A percentile compares a stretch with the other conserved stretches of the same genome.
These are phyloP conservation scores for Keithomyces neogunnii DNA, from an alignment of 2,329 filamentous ascomycete genomes.

Conservation along the genomic window DNA sequence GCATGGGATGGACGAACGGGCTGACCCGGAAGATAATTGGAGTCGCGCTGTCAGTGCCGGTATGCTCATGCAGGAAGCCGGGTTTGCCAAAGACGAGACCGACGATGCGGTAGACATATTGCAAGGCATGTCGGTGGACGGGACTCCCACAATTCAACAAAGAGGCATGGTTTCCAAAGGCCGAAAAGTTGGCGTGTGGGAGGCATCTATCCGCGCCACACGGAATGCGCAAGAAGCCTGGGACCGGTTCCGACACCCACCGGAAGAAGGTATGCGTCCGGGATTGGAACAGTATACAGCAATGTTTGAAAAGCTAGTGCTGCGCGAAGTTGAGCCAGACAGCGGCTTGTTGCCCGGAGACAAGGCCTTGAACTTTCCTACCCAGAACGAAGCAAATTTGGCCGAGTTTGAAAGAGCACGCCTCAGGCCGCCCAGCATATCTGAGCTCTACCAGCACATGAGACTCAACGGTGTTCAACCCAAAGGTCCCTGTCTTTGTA, in stretches of 20 bases:
- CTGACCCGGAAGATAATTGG: slow-evolving; percentile 40
- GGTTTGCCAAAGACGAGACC: slow-evolving; percentile 37
- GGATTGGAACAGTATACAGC: slow-evolving; percentile 42
- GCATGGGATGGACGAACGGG: slow-evolving; percentile 51
- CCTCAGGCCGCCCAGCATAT: slow-evolving; percentile 49
- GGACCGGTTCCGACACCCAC: slow-evolving; percentile 36
- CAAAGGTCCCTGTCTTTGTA: slow-evolving; percentile 38
- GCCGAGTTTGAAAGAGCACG: slow-evolving; percentile 58
- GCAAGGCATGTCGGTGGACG: slow-evolving; percentile 41
- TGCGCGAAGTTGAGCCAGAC: slow-evolving; percentile 18
- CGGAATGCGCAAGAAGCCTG: slow-evolving; percentile 55
- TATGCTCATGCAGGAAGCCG: slow-evolving; percentile 46
- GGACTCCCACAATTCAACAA: slow-evolving; percentile 49
- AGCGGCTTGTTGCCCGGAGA: slow-evolving; percentile 48
- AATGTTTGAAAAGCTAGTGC: slow-evolving; percentile 50
- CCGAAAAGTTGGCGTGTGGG: slow-evolving; percentile 34
- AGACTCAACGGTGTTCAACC: slow-evolving; percentile 37
- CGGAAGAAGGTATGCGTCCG: slow-evolving; percentile 24
- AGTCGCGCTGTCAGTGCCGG: slow-evolving; percentile 46
- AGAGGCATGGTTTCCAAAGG: slow-evolving; percentile 12
- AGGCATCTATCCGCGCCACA: slow-evolving; percentile 47
- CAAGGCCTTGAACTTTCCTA: slow-evolving; percentile 37
- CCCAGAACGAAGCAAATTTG: slow-evolving; percentile 36
- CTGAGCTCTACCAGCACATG: slow-evolving; percentile 54
- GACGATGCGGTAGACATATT: slow-evolving; percentile 44